Evolutionary conservation across 306 rosid species (phyloP).

Genomic region (Senna siamea): DNA sequence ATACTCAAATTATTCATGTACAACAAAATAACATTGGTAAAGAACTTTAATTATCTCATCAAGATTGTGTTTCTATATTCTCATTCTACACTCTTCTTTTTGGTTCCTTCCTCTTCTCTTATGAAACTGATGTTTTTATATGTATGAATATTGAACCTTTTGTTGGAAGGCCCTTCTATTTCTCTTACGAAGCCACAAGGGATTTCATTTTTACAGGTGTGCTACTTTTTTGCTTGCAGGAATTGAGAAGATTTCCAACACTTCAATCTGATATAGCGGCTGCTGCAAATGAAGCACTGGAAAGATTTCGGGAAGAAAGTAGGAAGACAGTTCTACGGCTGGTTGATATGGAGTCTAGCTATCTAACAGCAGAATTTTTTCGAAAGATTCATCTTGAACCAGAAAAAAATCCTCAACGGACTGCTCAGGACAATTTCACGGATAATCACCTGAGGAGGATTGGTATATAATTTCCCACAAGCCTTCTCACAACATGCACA

Average conservation of each 20-base stretch:
- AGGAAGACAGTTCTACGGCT: slow-evolving; percentile 82
- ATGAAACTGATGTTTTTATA: background rate
- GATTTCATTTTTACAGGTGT: slow-evolving; percentile 32
- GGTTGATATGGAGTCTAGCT: slow-evolving; percentile 99
- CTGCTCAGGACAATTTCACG: slow-evolving; percentile 59
- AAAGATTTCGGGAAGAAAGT: slow-evolving; percentile 92
- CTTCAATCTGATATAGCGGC: slow-evolving; percentile 84
- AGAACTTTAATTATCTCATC: no score
- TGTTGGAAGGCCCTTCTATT: background rate
- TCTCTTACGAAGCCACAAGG: background rate
- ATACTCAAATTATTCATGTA: no score
- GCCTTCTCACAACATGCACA: slow-evolving; percentile 9
- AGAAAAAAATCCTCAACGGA: slow-evolving; percentile 64
- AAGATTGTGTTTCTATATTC: no score
- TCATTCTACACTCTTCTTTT: no score
- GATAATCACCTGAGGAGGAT: slow-evolving; percentile 87
- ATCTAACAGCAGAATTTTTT: slow-evolving; percentile 90
- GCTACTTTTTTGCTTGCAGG: slow-evolving; percentile 55
- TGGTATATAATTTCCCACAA: slow-evolving; percentile 58
- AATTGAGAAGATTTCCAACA: slow-evolving; percentile 91
- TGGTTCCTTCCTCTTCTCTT: no score
- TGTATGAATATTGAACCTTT: background rate
- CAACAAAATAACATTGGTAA: no score
- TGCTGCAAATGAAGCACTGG: slow-evolving; percentile 84
- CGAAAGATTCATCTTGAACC: slow-evolving; percentile 83